Percentiles rank a stretch among this genome's conserved stretches.
Conservation (phyloP, 352 stramenopile species). For the Pythium periplocum region DNA sequence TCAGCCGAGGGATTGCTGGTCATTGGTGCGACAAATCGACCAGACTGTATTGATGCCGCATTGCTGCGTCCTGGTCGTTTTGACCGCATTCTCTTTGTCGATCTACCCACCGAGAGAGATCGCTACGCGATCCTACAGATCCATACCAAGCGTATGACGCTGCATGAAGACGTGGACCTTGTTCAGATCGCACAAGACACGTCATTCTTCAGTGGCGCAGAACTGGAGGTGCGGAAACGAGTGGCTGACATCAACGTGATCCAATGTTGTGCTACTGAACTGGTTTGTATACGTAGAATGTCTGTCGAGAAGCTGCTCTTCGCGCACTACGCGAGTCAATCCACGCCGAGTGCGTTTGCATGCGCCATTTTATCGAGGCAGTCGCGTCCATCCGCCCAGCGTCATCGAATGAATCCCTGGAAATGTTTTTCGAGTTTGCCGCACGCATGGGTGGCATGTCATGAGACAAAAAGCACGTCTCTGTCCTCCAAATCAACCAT, state of each 20-base stretch:
- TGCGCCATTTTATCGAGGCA: constrained; percentile 57
- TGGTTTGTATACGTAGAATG: constrained; percentile 34
- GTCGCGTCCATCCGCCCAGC: constrained; percentile 44
- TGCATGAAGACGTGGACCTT: constrained; percentile 68
- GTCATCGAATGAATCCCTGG: constrained; percentile 47
- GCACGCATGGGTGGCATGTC: constrained; percentile 45
- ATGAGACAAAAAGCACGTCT: constrained; percentile 13
- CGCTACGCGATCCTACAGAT: constrained; percentile 72
- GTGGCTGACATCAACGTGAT: too few species aligned
- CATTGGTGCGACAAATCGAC: constrained; percentile 96
- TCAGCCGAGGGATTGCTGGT: constrained; percentile 93
- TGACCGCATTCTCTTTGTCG: constrained; percentile 95
- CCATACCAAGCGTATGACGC: constrained; percentile 56
- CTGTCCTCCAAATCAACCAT: background rate
- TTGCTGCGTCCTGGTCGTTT: constrained; percentile 95
- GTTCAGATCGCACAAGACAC: constrained; percentile 40
- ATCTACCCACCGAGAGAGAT: constrained; percentile 68
- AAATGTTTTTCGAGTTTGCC: constrained; percentile 57
- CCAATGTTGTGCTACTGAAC: too few species aligned
- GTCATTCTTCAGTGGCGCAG: constrained; percentile 74
- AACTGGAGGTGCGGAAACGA: constrained; percentile 63
- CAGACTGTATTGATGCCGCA: constrained; percentile 97
- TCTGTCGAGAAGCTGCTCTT: constrained; percentile 82
- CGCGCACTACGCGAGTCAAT: constrained; percentile 71
- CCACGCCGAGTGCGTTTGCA: constrained; percentile 35